A percentile compares a stretch with the other conserved stretches of the same genome.
phyloP scores from a whole-genome alignment of 164 flowering plant genomes.

The Aristolochia contorta region DNA sequence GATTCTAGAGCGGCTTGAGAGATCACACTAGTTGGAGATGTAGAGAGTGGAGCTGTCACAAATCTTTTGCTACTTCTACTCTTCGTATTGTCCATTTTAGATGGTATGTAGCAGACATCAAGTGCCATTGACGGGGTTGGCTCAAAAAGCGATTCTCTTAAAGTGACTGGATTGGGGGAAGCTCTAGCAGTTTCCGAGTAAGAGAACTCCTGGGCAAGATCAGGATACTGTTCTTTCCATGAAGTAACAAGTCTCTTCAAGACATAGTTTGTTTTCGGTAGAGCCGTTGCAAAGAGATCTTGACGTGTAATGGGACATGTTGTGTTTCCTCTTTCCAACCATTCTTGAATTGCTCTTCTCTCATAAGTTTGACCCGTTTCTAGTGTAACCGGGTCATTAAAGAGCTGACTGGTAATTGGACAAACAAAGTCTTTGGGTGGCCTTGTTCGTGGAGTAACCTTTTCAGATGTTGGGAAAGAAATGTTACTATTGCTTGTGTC shows the following conservation, averaged over 20 bases:
- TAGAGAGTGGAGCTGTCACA: conserved; percentile 19
- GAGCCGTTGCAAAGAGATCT: conserved; percentile 36
- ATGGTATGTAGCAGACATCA: conserved; percentile 14
- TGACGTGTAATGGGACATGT: conserved; percentile 76
- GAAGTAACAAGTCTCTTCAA: conserved; percentile 60
- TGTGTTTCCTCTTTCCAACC: conserved; percentile 62
- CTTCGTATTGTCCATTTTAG: conserved; percentile 9
- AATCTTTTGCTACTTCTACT: conserved; percentile 32
- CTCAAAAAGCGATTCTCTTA: conserved; percentile 18
- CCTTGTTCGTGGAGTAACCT: conserved; percentile 32
- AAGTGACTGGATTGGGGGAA: conserved; percentile 19
- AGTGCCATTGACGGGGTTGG: conserved; percentile 15
- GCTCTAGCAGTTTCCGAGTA: conserved; percentile 39
- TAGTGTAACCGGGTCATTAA: conserved; percentile 74
- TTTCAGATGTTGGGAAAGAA: conserved; percentile 37
- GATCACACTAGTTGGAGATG: conserved; percentile 66
- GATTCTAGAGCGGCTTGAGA: conserved; percentile 62
- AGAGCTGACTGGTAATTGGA: conserved; percentile 64
- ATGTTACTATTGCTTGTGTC: conserved; percentile 35
- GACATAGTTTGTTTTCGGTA: conserved; percentile 73
- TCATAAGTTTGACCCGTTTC: conserved; percentile 88
- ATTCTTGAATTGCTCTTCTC: conserved; percentile 76
- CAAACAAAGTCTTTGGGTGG: conserved; percentile 79
- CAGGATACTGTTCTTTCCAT: conserved; percentile 75
- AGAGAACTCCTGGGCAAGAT: conserved; percentile 52